These are phyloP conservation scores for Lasiosphaeris hirsuta DNA, from an alignment of 495 filamentous ascomycete species.

Conservation along the genomic window DNA sequence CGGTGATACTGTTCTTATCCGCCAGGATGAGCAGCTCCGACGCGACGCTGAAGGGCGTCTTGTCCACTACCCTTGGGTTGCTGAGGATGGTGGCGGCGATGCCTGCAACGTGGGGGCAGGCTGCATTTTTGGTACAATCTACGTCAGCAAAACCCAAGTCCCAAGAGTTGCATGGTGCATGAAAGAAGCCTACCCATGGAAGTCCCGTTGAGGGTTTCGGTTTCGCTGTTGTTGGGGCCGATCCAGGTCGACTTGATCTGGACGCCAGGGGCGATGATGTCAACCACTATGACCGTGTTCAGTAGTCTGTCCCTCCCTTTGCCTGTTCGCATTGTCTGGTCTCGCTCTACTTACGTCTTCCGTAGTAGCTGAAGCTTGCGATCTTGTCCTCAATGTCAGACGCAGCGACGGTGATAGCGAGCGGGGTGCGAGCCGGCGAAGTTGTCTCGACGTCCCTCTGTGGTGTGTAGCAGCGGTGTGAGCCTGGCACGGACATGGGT, in stretches of 20 bases:
- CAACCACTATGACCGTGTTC: slow-evolving; percentile 46
- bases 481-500: too few species aligned
- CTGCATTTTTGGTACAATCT: not conserved
- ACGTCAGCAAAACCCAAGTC: not conserved
- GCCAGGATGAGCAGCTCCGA: not conserved
- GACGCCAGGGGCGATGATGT: slow-evolving; percentile 54
- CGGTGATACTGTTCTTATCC: not conserved
- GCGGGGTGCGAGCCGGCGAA: too few species aligned
- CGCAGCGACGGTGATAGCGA: too few species aligned
- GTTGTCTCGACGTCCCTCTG: too few species aligned
- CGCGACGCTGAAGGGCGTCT: not conserved
- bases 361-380: too few species aligned
- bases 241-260: slow-evolving; percentile 52
- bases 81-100: slow-evolving; percentile 1
- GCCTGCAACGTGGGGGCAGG: slow-evolving; percentile 14
- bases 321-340: too few species aligned
- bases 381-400: too few species aligned
- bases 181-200: slow-evolving; percentile 46
- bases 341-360: too few species aligned
- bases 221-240: slow-evolving; percentile 41
- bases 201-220: slow-evolving; percentile 59
- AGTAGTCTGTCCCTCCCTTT: not conserved
- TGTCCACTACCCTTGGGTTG: not conserved
- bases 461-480: too few species aligned
- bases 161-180: too few species aligned